Base-by-base conservation (phyloP, 768 basidiomycete species). In the Mycena alexandri region DNA sequence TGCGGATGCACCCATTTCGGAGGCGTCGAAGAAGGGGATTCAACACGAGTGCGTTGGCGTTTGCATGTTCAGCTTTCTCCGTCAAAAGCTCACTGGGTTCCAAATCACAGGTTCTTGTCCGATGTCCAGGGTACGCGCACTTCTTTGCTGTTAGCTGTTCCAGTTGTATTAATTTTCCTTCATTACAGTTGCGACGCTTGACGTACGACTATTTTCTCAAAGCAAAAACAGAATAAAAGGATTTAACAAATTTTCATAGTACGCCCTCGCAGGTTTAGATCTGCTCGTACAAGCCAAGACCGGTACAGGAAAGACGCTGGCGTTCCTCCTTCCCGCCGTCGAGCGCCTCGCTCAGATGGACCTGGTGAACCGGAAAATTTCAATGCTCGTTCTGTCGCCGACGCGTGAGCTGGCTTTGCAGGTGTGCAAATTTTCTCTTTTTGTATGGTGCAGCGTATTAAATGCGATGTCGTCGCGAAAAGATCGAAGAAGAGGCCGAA, bases 381-480 rank as follows among this genome's bases (percentile, higher is more conserved):
- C 88, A 21, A 86, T 89, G 43, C 84, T 90, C 25, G 86, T 93
- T 2, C 71, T 93, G 33, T 90, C 91, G 5, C 92, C 92, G 0
- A 93, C 92, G 0, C 84, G 91, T 64, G 92, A 93, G 74, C 77
- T 93, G 38, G 92, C 90, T 2, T 85, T 88, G 71, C 91, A 93
- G 79, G 91, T 91, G 38, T 14, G 14, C 14, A 55, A 76, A 79
- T 38, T 9, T 77, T 82, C 54, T 78, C 12, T 19, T 33, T 33
- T 42, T 50, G n/a, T 38, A 11, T 54, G 29, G 38, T 38, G 61
- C 14, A 68, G 21, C 22, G 11, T 24, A 14, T 6, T 29, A 29
- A 29, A 29, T 29, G 6, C 29, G 29, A 29, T 29, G 29, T 11
- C 78, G 76, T 68, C 74, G 77, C 46, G 76, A 84, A 69, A 81